Evolutionary conservation across 2,329 filamentous ascomycete genomes (phyloP), one percentile per base, ranked within the genome.

Genomic region (Pseudovirgaria hyperparasitica): DNA sequence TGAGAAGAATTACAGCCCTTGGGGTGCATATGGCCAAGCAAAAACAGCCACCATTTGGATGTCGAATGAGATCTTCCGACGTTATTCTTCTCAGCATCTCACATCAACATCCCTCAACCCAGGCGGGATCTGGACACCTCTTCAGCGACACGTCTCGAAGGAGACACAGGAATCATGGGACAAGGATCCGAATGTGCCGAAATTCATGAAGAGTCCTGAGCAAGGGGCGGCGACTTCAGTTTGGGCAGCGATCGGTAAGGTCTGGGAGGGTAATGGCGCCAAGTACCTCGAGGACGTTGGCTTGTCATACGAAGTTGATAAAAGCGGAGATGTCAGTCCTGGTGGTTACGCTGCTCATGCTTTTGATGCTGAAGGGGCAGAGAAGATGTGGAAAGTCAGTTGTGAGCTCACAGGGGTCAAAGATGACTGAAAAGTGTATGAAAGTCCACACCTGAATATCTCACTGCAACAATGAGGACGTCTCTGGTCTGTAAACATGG

Each of bases 21-120:
- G 41, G 29, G 20, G 29, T 1, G 50, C 60, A 1, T 72, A 72
- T 31, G 58, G 51, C 0, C 58, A 65, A 35, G 50, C 53, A 26
- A 72, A 72, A 36, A 54, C 56, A 1, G 65, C 67, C 9, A 67
- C 63, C 31, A 54, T 69, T 11, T 63, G 56, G 35, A 58, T 63
- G 27, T 58, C 65, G 4, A 66, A 62, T 32, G 54, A 67, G 30
- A 52, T 70, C 15, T 64, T 70, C 17, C 53, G 65, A 2, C 53
- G 52, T 1, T 70, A 65, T 34, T 61, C 57, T 2, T 15, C 41
- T 1, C 38, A 46, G 4, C 57, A 60, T 7, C 34, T 71, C 0
- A 63, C 64, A 27, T 62, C 52, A 0, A 35, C 45, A 8, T 52
- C 51, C 12, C 26, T 67, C 5, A 57, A 67, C 26, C 67, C 67